Evolutionary conservation across 371 early-diverging fungal genomes (phyloP), one percentile per base, ranked within the genome.

Genomic region (Mucor piriformis): DNA sequence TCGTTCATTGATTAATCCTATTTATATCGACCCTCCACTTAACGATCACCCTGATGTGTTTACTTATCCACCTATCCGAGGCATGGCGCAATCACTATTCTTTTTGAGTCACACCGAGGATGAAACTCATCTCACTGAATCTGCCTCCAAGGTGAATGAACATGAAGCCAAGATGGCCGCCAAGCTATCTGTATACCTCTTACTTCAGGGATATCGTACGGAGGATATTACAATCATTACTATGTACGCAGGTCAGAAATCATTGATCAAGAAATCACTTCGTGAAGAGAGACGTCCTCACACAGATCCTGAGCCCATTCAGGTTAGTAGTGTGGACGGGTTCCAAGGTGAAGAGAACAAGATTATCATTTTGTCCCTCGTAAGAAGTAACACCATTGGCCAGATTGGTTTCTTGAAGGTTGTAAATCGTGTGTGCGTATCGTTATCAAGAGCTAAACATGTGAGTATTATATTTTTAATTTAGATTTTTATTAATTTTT

Each of bases 261-360:
- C 70, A 3, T 60, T 66, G 37, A 77, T 87, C 18, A 54, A 61
- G 35, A 66, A 71, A 27, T 57, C 48, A 2, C 54, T 85, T 20
- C 69, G 77, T 0, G 73, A 72, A 0, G 80, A 77, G 34, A 50
- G 69, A 24, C 48, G 64, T 6, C 40, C 51, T 0, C 60, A 65
- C 24, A 40, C 75, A 2, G 76, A 73, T 34, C 51, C 67, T 0
- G 54, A 66, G 0, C 33, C 46, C 0, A 74, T 89, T 33, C 73
- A 77, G 3, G 81, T 91, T 1, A 79, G 84, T 18, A 91, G 92
- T 42, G 88, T 92, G 4, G 92, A 91, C 69, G 89, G 89, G 6
- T 94, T 87, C 55, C 91, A 94, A 67, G 92, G 92, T 42, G 86
- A 87, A 57, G 88, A 89, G 64, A 83, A 83, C 56, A 90, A 91